Percentiles rank a stretch among this genome's conserved stretches.
Conservation (phyloP, 331 rosid genomes). For the Quercus lobata region DNA sequence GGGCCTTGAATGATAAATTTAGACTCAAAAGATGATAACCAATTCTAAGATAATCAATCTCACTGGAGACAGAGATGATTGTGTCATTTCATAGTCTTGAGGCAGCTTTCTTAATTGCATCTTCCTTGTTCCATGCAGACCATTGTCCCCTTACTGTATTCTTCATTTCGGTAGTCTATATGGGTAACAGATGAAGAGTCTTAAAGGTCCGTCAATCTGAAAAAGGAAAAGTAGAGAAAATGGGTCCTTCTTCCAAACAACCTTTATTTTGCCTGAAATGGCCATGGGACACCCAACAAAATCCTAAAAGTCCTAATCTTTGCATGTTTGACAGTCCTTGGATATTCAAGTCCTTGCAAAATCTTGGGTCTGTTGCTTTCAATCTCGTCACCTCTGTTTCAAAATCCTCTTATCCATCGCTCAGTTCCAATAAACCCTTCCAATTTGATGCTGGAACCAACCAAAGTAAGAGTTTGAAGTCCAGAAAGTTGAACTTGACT, state of each 20-base stretch:
- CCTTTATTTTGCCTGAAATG: conserved; percentile 64
- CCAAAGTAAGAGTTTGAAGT: conserved; percentile 22
- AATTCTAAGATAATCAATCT: too few relatives aligned
- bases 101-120: not conserved
- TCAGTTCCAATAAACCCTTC: conserved; percentile 22
- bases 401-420: conserved; percentile 29
- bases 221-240: conserved; percentile 9
- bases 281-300: conserved; percentile 71
- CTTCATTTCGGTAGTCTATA: not conserved
- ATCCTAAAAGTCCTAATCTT: conserved; percentile 22
- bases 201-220: not conserved
- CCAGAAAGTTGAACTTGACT: conserved; percentile 18
- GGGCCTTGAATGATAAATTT: too few relatives aligned
- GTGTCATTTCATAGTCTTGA: too few relatives aligned
- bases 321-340: conserved; percentile 75
- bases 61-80: too few relatives aligned
- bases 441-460: conserved; percentile 18
- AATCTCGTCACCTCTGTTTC: conserved; percentile 43
- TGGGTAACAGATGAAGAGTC: not conserved
- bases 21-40: too few relatives aligned
- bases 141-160: not conserved
- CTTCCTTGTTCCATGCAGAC: not conserved
- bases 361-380: conserved; percentile 47
- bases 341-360: conserved; percentile 74
- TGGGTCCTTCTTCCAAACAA: conserved; percentile 37